phyloP scores from a whole-genome alignment of 1,284 basidiomycete species.

The Chalciporus sp. region DNA sequence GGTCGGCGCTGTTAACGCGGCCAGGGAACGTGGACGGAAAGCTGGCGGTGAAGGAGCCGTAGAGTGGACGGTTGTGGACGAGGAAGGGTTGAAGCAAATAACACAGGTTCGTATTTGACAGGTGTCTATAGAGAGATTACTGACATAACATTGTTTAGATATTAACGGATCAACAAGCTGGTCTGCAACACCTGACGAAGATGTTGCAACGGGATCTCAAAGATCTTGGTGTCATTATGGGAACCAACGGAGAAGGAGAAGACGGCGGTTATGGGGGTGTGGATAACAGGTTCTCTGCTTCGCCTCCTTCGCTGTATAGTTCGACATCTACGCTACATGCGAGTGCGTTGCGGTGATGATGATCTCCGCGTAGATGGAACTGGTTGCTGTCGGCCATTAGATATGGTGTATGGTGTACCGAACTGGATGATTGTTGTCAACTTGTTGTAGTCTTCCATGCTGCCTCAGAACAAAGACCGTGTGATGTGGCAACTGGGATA shows the following conservation, averaged over 20 bases:
- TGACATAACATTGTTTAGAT: conserved; percentile 49
- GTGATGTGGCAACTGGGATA: conserved; percentile 11
- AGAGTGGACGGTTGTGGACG: conserved; percentile 86
- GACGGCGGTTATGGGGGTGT: conserved; percentile 28
- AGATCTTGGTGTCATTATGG: conserved; percentile 74
- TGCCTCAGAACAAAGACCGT: conserved; percentile 18
- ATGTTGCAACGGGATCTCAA: conserved; percentile 68
- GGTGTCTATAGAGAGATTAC: not conserved
- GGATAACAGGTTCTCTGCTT: conserved; percentile 27
- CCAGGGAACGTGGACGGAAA: conserved; percentile 54
- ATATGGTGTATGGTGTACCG: conserved; percentile 11
- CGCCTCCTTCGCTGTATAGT: conserved; percentile 28
- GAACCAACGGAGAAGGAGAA: conserved; percentile 42
- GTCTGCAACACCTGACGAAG: conserved; percentile 77
- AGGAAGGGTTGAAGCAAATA: conserved; percentile 77
- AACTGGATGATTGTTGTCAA: conserved; percentile 1
- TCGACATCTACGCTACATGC: conserved; percentile 38
- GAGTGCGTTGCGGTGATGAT: conserved; percentile 39
- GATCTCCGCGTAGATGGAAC: not conserved
- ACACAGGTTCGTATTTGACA: conserved; percentile 55
- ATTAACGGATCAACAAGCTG: conserved; percentile 77
- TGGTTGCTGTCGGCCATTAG: conserved; percentile 2
- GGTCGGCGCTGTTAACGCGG: conserved; percentile 75
- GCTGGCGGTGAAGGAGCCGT: conserved; percentile 41
- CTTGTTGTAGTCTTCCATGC: conserved; percentile 5